Evolutionary conservation across 2,329 filamentous ascomycete genomes (phyloP).

Genomic region (Trichoderma asperellum): DNA sequence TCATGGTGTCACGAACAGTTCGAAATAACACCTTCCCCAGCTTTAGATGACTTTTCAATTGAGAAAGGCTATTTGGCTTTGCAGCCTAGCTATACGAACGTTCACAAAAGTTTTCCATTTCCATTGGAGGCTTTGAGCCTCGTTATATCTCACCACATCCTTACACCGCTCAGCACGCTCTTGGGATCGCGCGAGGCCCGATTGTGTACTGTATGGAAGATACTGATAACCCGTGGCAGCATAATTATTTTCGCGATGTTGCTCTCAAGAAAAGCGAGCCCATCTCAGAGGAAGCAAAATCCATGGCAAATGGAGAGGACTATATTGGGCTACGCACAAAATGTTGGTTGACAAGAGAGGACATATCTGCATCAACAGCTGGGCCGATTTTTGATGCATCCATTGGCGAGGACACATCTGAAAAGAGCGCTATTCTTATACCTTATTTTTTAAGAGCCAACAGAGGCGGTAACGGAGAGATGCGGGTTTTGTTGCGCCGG

Average conservation of each 20-base stretch:
- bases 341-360: not conserved
- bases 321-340: not conserved
- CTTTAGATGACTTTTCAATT: not conserved
- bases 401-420: not conserved
- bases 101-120: not conserved
- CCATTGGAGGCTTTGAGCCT: not conserved
- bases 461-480: not conserved
- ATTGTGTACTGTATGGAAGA: conserved; percentile 1
- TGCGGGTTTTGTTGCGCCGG: not conserved
- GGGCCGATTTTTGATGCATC: not conserved
- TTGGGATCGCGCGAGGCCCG: not conserved
- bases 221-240: not conserved
- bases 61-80: not conserved
- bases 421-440: not conserved
- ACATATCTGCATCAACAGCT: not conserved
- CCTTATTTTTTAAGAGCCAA: not conserved
- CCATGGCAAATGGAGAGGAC: not conserved
- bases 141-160: conserved; percentile 1
- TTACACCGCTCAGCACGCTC: not conserved
- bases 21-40: no score
- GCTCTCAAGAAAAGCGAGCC: not conserved
- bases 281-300: not conserved
- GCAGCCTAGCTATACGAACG: not conserved
- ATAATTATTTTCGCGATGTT: not conserved
- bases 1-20: not conserved